A percentile compares a stretch with the other conserved stretches of the same genome.
Conservation (phyloP, 1,139 yeast species). For the Magnusiomyces fungicola region DNA sequence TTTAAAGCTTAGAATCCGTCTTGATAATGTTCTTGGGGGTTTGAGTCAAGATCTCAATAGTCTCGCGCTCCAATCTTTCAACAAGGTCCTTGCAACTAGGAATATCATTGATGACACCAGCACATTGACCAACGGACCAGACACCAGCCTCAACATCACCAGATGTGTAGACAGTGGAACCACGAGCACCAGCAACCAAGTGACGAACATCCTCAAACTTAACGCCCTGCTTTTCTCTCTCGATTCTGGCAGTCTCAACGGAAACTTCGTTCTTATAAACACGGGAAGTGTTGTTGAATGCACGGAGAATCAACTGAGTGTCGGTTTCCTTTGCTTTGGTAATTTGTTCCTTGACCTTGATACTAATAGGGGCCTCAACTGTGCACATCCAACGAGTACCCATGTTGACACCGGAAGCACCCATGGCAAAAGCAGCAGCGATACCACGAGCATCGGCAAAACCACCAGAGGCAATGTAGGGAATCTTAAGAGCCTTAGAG, state of each 20-base stretch:
- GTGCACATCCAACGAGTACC: constrained; percentile 34
- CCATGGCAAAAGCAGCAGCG: constrained; percentile 33
- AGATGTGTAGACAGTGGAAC: constrained; percentile 27
- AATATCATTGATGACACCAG: constrained; percentile 28
- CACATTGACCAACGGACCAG: constrained; percentile 32
- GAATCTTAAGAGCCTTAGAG: constrained; percentile 27
- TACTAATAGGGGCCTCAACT: constrained; percentile 31
- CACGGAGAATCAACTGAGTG: constrained; percentile 28
- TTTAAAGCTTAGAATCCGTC: constrained; percentile 8
- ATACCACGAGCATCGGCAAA: constrained; percentile 33
- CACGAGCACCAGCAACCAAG: constrained; percentile 30
- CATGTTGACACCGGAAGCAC: constrained; percentile 33
- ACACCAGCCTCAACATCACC: constrained; percentile 32
- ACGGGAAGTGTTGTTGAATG: constrained; percentile 31
- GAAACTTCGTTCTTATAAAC: constrained; percentile 30
- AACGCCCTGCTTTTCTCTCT: constrained; percentile 22
- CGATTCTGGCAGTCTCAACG: constrained; percentile 26
- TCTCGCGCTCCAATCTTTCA: constrained; percentile 23
- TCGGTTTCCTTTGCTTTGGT: constrained; percentile 30
- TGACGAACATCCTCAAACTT: constrained; percentile 26
- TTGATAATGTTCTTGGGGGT: constrained; percentile 6
- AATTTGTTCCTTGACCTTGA: constrained; percentile 29
- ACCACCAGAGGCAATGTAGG: constrained; percentile 34
- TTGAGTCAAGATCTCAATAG: constrained; percentile 15
- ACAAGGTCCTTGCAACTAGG: constrained; percentile 29